Evolutionary conservation across 495 filamentous ascomycete genomes (phyloP).

Genomic region (Thermochaetoides thermophila): DNA sequence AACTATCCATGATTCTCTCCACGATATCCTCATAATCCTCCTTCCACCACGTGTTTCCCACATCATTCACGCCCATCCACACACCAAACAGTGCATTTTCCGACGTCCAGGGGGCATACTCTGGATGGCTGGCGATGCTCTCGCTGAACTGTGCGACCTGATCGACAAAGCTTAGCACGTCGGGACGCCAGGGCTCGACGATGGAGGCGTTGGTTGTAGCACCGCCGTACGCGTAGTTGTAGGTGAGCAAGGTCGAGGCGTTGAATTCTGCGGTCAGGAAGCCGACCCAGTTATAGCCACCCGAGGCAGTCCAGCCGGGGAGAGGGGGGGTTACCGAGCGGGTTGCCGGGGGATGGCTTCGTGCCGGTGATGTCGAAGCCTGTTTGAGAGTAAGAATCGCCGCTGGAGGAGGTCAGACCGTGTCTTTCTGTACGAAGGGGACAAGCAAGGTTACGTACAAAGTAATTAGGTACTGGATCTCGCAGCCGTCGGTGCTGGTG

Average conservation of each 20-base stretch:
- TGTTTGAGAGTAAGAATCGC: constrained; percentile 39
- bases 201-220: constrained; percentile 51
- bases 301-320: constrained; percentile 43
- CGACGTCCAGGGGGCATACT: constrained; percentile 43
- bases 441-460: constrained; percentile 12
- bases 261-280: constrained; percentile 52
- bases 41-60: constrained; percentile 48
- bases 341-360: constrained; percentile 49
- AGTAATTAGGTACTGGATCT: constrained; percentile 19
- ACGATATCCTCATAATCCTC: constrained; percentile 31
- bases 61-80: constrained; percentile 73
- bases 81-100: constrained; percentile 48
- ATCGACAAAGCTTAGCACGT: constrained; percentile 42
- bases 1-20: constrained; percentile 40
- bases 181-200: constrained; percentile 30
- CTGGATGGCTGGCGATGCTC: constrained; percentile 15
- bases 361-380: constrained; percentile 47
- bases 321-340: constrained; percentile 62
- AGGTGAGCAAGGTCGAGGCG: constrained; percentile 40
- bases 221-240: constrained; percentile 56
- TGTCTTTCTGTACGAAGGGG: neutral
- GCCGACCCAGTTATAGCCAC: constrained; percentile 53
- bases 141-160: constrained; percentile 40
- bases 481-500: neutral
- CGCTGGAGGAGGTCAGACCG: constrained; percentile 25